Evolutionary conservation across 2,329 filamentous ascomycete species (phyloP), one percentile per base, ranked within the genome.

Genomic region (Cercospora sesami): DNA sequence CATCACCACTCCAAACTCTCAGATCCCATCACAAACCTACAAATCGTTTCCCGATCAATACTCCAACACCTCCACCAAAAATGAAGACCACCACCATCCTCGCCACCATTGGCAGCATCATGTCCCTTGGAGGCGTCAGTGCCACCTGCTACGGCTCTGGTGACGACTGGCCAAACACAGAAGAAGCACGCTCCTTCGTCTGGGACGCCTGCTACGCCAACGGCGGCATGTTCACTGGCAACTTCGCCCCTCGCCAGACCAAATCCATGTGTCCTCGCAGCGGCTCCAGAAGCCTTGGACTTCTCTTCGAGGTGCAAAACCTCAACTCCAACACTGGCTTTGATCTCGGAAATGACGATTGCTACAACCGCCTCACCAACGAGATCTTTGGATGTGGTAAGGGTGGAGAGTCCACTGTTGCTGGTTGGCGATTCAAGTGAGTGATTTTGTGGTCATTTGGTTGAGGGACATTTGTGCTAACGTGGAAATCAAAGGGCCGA

Each of bases 191-290:
- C 26, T 26, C 9, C 33, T 66, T 63, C 42, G 68, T 66, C n/a
- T 42, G 51, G 12, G 31, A 68, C 21, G 69, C 69, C 14, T 71
- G 69, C 69, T 55, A 61, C 36, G 61, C 57, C 2, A 42, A 66
- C 31, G 62, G 68, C 16, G 69, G 67, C 60, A 69, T 69, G 65
- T 69, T 71, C 65, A 71, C 69, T 6, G 69, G 69, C 42, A 45
- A 65, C 23, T 71, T 63, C 36, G 65, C 55, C 14, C 64, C 69
- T 10, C 59, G 60, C 5, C 69, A 71, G 60, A 64, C 60, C 53
- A 69, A 71, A 28, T 39, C 61, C 45, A 71, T 71, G 68, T 71
- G 67, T n/a, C 64, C 64, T 7, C 61, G 58, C 28, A 42, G 65
- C 64, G 21, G 57, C 18, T 1, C 23, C 64, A 33, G 62, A 26